Base-by-base conservation (phyloP, 352 stramenopile species). In the Pythium aristosporum region DNA sequence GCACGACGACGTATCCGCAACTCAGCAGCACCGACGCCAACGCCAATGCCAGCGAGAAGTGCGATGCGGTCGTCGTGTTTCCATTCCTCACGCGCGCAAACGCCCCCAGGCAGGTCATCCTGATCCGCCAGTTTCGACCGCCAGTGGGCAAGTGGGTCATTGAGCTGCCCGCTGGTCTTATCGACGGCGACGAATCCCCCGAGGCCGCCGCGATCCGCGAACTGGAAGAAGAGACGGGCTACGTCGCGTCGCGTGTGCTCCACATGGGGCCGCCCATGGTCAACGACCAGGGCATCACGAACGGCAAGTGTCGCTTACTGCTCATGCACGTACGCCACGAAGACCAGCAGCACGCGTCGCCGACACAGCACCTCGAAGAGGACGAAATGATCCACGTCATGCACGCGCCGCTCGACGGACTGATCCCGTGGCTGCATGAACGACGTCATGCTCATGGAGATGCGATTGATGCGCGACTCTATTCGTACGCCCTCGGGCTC, bases 61-160 rank as follows among this genome's bases (percentile, higher is more conserved):
- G 79, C 62, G 82, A 93, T 58, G 82, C 82, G 0, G 85, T 93
- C 6, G 79, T 91, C 49, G 79, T 91, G 43, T 85, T 93, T 49
- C 85, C 85, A 32, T 89, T 91, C 48, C 66, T 91, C 21, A 87
- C 73, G 34, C 70, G 69, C 10, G 49, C 47, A 43, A 54, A 65
- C 21, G 55, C 61, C 6, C 67, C 67, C 16, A 75, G 61, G 3
- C 71, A 69, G 10, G 82, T 88, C 44, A 73, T 98, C 23, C 68
- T 96, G 42, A 95, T 98, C 56, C 82, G 89, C 36, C 94, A 98
- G 68, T 98, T 95, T 66, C 87, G 94, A 15, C 92, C 92, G 18
- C 85, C 92, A 3, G 80, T 91, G 6, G 82, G 82, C 51, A 77
- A 83, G 44, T 95, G 84, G 73, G 94, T 94, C 23, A 67, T 98